Evolutionary conservation across 2,329 filamentous ascomycete genomes (phyloP), one percentile per base, ranked within the genome.

Genomic region (Furcasterigmium sp.): DNA sequence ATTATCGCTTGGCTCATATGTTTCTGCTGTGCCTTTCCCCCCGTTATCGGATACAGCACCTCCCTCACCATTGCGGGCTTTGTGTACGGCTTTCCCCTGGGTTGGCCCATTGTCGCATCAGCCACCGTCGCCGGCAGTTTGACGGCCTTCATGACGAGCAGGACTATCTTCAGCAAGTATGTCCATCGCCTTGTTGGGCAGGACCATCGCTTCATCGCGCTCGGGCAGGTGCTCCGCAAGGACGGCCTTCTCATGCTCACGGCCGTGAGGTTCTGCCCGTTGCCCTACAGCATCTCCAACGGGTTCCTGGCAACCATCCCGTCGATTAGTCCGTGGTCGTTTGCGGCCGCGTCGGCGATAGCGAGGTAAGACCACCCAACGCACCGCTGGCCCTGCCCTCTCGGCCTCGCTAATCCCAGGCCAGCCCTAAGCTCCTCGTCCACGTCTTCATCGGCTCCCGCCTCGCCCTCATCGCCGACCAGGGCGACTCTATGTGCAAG

Each of bases 291-390:
- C 41, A 71, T 97, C 53, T 91, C 87, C 59, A 98, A 98, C 60
- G 93, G 90, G 40, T 95, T 95, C 47, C 80, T 98, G 43, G 89
- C 89, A 23, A 97, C 93, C 2, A 91, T 98, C 48, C 91, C 91
- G 3, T 95, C 86, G 25, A 87, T 98, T 26, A 77, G 83, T 19
- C 86, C 87, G 32, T 62, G 76, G 47, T 78, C 78, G 37, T 97
- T 94, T 67, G 84, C 83, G 25, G 61, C 90, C 37, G 91, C 93
- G 6, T 97, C 91, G 0, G 84, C 87, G 3, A 69, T 91, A 14
- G 83, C 90, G 10, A 81, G 77, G 72, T 75, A 50, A 46, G 62
- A 15, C 19, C 15, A 14, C 17, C 32, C 23, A n/a, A n/a, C n/a
- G n/a, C n/a, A n/a, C n/a, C n/a, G n/a, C n/a, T n/a, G n/a, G n/a